Base-by-base conservation (phyloP, 192 early-diverging fungal genomes). In the Podila epigama region DNA sequence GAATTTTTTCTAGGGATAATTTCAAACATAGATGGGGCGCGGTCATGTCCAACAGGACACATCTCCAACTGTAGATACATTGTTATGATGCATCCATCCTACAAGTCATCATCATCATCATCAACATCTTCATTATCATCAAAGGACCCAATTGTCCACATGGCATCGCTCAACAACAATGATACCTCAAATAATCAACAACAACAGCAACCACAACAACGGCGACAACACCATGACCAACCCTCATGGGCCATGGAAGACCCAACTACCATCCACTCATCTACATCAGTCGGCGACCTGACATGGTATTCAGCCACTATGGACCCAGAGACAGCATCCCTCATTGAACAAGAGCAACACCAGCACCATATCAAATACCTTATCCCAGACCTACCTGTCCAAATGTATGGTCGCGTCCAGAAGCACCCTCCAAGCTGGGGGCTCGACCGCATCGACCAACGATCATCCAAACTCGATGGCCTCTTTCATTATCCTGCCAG, bases 391-490 rank as follows among this genome's bases (percentile, higher is more conserved):
- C 50, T 77, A 0, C 66, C 66, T 2, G 61, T 68, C 1, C 36
- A 63, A 51, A 42, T 64, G 34, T 68, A 77, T 28, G 73, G 66
- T 31, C 73, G 61, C 0, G 60, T 68, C 9, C 73, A 77, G 41
- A 59, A 39, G 25, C 48, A 59, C 7, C 73, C 73, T 22, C 73
- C 73, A 4, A 77, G 66, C 28, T 77, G 73, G 73, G 73, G 66
- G 8, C 56, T 77, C 5, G 73, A 77, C 51, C 60, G 73, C 32
- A 77, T 77, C 10, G 73, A 77, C 18, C 73, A 77, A 22, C 54
- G 66, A 18, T 39, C 60, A 0, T 65, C 68, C 40, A 57, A 60
- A 11, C 12, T 77, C 1, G 73, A 77, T 48, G 73, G 73, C 1
- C 22, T 59, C 10, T 68, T 37, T 32, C 73, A 77, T 42, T 77